Base-by-base conservation (phyloP, 179 eudicot genomes). In the Silene vulgaris region DNA sequence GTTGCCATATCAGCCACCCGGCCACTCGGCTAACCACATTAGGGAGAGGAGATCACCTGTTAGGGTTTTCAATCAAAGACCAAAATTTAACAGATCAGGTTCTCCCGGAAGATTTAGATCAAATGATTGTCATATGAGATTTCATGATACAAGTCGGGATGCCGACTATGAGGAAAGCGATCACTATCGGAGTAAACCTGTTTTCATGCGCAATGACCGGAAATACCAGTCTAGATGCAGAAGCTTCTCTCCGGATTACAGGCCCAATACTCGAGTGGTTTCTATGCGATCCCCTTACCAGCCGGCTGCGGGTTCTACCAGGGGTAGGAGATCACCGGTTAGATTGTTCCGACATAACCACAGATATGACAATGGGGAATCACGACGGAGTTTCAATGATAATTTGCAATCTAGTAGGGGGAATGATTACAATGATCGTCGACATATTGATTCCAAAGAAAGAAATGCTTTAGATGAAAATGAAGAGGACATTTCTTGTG, bases 271-370 rank as follows among this genome's bases (percentile, higher is more conserved):
- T 67, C 80, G 88, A 73, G 81, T 83, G 74, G 84, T 82, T 43
- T 78, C 86, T 76, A 69, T 71, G 65, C 82, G 91, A 74, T 35
- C 80, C 17, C 86, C 87, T 4, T 83, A 80, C 74, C 81, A 77
- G 71, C 83, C 82, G 60, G 65, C 84, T 1, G 40, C 8, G 40
- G 40, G 40, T 35, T 35, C 40, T 35, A 35, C 40, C 40, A 85
- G 84, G 76, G 87, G 80, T 23, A 81, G 89, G 75, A 80, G 86
- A 70, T 83, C 91, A 66, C 89, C 90, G 11, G 85, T 73, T 5
- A 86, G 89, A 76, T 63, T 77, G 61, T 80, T 82, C 19, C 80
- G 79, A 40, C 80, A 76, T 30, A 77, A 59, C n/a, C 86, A 80
- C 29, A 83, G 85, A 77, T 84, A 80, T 45, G 83, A 85, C 71